Evolutionary conservation across 805 yeast genomes (phyloP), one percentile per base, ranked within the genome.

Genomic region (Kuraishia borneana): DNA sequence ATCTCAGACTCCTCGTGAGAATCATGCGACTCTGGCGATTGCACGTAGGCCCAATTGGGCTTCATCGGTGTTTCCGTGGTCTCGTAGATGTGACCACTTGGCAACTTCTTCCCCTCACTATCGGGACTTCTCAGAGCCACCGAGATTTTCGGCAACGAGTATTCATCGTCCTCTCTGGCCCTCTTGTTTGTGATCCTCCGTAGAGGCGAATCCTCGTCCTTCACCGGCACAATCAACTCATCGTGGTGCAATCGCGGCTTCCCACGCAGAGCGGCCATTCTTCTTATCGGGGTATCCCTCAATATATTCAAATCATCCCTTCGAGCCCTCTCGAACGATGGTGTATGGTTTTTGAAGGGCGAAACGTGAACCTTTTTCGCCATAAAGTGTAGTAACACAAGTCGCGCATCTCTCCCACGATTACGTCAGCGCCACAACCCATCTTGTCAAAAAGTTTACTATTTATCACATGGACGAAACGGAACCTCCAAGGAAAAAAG

Each of bases 221-320:
- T 25, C 16, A 25, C 16, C 16, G 28, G 28, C 7, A 25, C 28
- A 25, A 7, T 25, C 16, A 6, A 12, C 6, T 13, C 13, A 25
- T 25, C 28, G 16, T 25, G 7, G 16, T 25, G 16, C 12, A 10
- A 16, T 25, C 16, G 8, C 6, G 6, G 7, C 13, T 25, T 7
- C 28, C 16, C 28, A 6, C 6, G 13, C 16, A 12, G 7, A 12
- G 28, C 28, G 7, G 28, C 12, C 28, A 25, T 25, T 16, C 16
- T 25, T 6, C 30, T n/a, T 9, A 21, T 32, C 18, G 34, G 34
- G 28, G 34, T 32, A 16, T 31, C 27, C 29, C 18, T 8, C 18
- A 32, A 19, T 17, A 32, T 32, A n/a, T 32, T 21, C 18, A 31
- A 20, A 18, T 20, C 22, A 31, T 18, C 25, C 26, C 22, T 18